Evolutionary conservation across 1,139 yeast species (phyloP), one percentile per base, ranked within the genome.

Genomic region (Nakaseomyces glabratus): DNA sequence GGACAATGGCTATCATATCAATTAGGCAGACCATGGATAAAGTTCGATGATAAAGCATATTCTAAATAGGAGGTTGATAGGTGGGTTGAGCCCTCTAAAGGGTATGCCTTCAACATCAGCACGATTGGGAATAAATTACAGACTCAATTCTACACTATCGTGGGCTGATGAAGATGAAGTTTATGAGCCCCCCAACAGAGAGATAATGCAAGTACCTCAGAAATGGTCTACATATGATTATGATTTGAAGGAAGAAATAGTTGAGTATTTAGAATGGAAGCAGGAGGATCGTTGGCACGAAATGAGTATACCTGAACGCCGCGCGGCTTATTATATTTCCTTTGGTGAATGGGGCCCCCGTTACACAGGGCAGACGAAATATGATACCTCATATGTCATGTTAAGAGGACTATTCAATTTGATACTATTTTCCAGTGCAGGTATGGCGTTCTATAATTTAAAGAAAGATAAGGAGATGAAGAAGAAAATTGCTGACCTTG

Each of bases 231-330:
- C 48, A 35, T 48, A 65, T 58, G 58, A 61, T 24, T 54, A 55
- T 10, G 55, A 57, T 14, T 53, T 64, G 34, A 65, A 58, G 43
- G 69, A 65, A 32, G 70, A 65, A 41, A 52, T 67, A n/a, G 51
- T 56, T 15, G 61, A 63, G 35, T 67, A 65, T 42, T 46, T 67
- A 13, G 65, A 62, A 35, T 67, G 67, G 57, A 50, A 55, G 28
- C 62, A 63, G 65, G 58, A 65, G 17, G 67, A 59, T 12, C 54
- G 57, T 38, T 67, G 72, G 72, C 47, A 42, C 15, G 44, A 40
- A 3, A 47, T 67, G 48, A 43, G 59, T 6, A 37, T 26, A 4
- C 56, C 52, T 6, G 71, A 67, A 40, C 50, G 49, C 45, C 47
- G 49, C 31, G 66, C 68, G 13, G 48, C 56, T 13, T 55, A 54